Percentiles rank a stretch among this genome's conserved stretches.
These are phyloP conservation scores for Tulasnella sp. DNA, from an alignment of 768 basidiomycete species.

Conservation along the genomic window DNA sequence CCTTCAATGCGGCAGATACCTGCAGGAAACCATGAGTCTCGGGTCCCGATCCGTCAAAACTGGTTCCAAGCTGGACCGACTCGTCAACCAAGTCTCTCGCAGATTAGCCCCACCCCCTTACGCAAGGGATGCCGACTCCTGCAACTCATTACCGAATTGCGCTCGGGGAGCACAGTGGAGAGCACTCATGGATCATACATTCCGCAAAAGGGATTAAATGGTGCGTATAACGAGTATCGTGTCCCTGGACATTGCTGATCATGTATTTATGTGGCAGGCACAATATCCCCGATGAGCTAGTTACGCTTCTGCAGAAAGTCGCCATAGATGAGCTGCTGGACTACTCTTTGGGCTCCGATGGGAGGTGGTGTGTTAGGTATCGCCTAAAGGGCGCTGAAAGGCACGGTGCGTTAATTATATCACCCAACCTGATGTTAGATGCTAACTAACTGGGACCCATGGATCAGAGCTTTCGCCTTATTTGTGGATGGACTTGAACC, in stretches of 20 bases:
- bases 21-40: too few species aligned
- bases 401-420: background rate
- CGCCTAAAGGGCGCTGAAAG: background rate
- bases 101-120: background rate
- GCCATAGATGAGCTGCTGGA: background rate
- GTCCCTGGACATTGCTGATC: background rate
- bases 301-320: background rate
- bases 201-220: background rate
- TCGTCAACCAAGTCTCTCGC: background rate
- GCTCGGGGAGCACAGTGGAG: background rate
- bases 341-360: background rate
- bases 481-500: background rate
- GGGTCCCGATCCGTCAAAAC: too few species aligned
- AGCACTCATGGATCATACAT: background rate
- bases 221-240: background rate
- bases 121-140: background rate
- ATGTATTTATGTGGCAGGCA: background rate
- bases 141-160: conserved; percentile 1
- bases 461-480: background rate
- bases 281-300: background rate
- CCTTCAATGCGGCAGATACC: too few species aligned
- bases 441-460: background rate
- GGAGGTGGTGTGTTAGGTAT: conserved; percentile 4
- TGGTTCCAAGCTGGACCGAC: background rate
- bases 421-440: background rate